Evolutionary conservation across 208 protist genomes (phyloP).

Genomic region (Histomonas meleagridis): DNA sequence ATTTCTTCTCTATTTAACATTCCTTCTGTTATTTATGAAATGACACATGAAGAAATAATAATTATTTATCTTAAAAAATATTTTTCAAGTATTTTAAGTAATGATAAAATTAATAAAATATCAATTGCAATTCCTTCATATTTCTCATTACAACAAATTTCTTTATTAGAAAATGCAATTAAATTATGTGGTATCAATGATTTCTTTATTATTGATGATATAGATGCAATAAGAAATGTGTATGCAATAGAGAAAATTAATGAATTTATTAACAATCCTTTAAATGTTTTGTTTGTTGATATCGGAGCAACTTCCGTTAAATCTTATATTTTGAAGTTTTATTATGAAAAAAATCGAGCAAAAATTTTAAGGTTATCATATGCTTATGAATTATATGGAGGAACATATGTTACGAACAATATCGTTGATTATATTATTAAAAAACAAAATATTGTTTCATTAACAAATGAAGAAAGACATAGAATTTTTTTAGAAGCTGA

Average conservation of each 20-base stretch:
- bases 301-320: constrained; percentile 2
- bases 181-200: not conserved
- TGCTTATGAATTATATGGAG: too few relatives aligned
- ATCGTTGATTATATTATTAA: not conserved
- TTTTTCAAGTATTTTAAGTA: too few relatives aligned
- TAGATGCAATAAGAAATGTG: not conserved
- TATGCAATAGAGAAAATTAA: not conserved
- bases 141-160: not conserved
- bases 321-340: not conserved
- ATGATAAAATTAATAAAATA: too few relatives aligned
- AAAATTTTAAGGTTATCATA: too few relatives aligned
- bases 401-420: not conserved
- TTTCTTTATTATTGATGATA: not conserved
- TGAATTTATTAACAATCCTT: not conserved
- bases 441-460: not conserved
- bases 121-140: not conserved
- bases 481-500: not conserved
- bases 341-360: too few relatives aligned
- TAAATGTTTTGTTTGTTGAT: constrained; percentile 6
- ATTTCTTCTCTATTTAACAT: too few relatives aligned
- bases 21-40: too few relatives aligned
- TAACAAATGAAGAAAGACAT: not conserved
- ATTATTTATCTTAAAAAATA: too few relatives aligned
- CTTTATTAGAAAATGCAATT: not conserved
- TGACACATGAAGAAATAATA: too few relatives aligned